These are phyloP conservation scores for Aplosporella prunicola DNA, from an alignment of 2,329 filamentous ascomycete genomes.

Conservation along the genomic window DNA sequence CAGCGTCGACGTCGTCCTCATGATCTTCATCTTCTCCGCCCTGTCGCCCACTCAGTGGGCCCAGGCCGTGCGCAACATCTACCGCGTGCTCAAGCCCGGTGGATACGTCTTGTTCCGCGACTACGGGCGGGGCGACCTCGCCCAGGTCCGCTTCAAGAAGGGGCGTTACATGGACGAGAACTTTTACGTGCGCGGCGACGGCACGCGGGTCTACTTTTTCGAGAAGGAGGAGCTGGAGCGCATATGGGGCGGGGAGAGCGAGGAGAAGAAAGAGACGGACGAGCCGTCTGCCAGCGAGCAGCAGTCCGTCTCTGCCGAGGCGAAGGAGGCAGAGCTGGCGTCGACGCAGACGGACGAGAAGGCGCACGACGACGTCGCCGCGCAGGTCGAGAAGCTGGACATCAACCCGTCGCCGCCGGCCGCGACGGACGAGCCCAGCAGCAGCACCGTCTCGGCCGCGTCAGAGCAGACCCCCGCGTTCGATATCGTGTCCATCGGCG, in stretches of 20 bases:
- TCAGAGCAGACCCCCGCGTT: conserved; percentile 37
- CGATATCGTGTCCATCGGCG: conserved; percentile 66
- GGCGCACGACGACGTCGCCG: conserved; percentile 14
- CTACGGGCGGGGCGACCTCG: conserved; percentile 89
- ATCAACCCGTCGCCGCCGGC: not conserved
- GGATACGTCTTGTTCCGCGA: conserved; percentile 93
- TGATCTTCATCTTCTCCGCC: conserved; percentile 97
- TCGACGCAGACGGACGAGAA: not conserved
- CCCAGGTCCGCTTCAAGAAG: conserved; percentile 95
- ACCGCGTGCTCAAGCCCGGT: conserved; percentile 76
- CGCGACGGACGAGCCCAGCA: conserved; percentile 8
- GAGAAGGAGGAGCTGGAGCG: conserved; percentile 69
- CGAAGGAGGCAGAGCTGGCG: conserved; percentile 15
- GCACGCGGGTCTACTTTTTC: conserved; percentile 96
- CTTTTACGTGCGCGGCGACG: conserved; percentile 92
- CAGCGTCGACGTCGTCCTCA: conserved; percentile 82
- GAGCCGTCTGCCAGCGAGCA: not conserved
- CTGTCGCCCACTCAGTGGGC: conserved; percentile 78
- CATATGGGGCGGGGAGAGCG: conserved; percentile 59
- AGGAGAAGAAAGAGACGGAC: conserved; percentile 4
- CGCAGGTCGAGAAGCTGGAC: conserved; percentile 15
- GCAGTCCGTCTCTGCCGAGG: conserved; percentile 14
- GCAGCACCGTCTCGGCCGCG: conserved; percentile 4
- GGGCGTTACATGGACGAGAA: conserved; percentile 90
- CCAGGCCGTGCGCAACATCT: conserved; percentile 70